Evolutionary conservation across 306 rosid genomes (phyloP), one percentile per base, ranked within the genome.

Genomic region (Cucumis hystrix): DNA sequence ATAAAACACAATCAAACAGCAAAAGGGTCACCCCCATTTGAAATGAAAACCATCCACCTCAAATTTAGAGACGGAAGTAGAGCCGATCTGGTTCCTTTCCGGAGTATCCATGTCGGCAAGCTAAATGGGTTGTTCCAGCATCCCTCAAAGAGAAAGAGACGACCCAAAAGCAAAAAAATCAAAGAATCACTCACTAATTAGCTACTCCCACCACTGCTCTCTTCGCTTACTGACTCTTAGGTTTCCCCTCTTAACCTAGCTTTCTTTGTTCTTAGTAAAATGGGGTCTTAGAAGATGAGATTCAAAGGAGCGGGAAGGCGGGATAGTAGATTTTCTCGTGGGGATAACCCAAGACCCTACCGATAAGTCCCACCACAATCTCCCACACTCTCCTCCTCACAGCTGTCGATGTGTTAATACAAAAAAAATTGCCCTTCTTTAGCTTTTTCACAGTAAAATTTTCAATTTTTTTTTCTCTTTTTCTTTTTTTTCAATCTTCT

Each of bases 11-110:
- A 73, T 17, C 15, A 33, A 13, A 47, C 51, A 65, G 73, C 47
- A 25, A 59, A 28, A 45, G 75, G 57, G 75, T 14, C 55, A 21
- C 5, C 39, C 37, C 75, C 21, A 21, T 55, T 61, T 76, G 33
- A 67, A 75, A 79, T 39, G 23, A 54, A 6, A 41, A 79, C 13
- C 23, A 58, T 61, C 57, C 57, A 91, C 98, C 96, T 93, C 92
- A 73, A 91, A 86, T 58, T 79, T 80, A 37, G 93, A 71, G 56
- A 64, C 54, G 35, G 98, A 62, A 65, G 97, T 57, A 75, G 93
- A 37, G 74, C 89, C 90, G 89, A 87, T 85, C 91, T 88, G 86
- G 83, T 80, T 89, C 84, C 89, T 91, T 89, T 92, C 93, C 28
- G 96, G 97, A 7, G 97, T 90, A 81, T 90, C 93, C 97, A 92